Evolutionary conservation across 1,284 basidiomycete genomes (phyloP).

Genomic region (Amylostereum chailletii): DNA sequence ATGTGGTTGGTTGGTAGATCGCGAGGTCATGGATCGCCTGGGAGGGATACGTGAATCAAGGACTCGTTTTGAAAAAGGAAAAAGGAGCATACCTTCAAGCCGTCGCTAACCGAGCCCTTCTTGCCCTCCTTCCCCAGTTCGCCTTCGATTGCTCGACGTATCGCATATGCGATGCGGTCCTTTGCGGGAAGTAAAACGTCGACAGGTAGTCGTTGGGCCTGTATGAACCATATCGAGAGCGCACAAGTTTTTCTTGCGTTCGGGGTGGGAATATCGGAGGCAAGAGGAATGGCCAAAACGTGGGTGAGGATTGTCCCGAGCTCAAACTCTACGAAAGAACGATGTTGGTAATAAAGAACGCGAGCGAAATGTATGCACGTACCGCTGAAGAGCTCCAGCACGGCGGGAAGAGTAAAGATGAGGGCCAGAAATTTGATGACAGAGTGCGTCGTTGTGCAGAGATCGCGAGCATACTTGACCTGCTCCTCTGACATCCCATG

Average conservation of each 20-base stretch:
- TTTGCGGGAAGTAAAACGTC: constrained; percentile 48
- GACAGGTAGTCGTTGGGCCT: constrained; percentile 56
- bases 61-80: constrained; percentile 9
- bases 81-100: constrained; percentile 45
- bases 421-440: constrained; percentile 56
- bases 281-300: constrained; percentile 61
- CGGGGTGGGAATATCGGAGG: constrained; percentile 58
- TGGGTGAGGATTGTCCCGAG: constrained; percentile 49
- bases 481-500: constrained; percentile 68
- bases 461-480: constrained; percentile 66
- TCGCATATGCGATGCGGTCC: constrained; percentile 56
- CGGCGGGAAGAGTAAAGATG: constrained; percentile 47
- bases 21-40: constrained; percentile 69
- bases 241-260: constrained; percentile 79
- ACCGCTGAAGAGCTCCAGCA: constrained; percentile 58
- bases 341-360: constrained; percentile 5
- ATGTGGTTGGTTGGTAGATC: constrained; percentile 48
- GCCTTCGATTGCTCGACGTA: constrained; percentile 70
- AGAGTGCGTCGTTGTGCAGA: constrained; percentile 60
- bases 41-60: constrained; percentile 7
- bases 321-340: constrained; percentile 39
- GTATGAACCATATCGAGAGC: constrained; percentile 62
- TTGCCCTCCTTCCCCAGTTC: constrained; percentile 80
- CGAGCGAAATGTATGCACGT: constrained; percentile 16
- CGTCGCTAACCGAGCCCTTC: constrained; percentile 68